These are phyloP conservation scores for Litchi chinensis DNA, from an alignment of 345 rosid species.

Conservation along the genomic window DNA sequence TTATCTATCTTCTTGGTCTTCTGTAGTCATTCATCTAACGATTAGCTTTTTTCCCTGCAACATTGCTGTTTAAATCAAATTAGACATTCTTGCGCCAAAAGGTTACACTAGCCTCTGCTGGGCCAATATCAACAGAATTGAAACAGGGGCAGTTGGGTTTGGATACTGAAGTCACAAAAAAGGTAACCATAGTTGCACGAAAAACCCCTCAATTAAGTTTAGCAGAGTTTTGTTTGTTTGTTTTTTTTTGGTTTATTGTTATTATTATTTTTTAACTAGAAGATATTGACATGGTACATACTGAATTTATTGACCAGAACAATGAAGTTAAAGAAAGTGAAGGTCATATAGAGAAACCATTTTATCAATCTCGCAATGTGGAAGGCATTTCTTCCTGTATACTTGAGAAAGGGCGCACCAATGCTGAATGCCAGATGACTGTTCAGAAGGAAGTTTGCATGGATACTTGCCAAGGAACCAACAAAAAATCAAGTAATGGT, in stretches of 20 bases:
- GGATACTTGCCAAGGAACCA: slow-evolving; percentile 24
- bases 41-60: background rate
- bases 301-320: slow-evolving; percentile 19
- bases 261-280: background rate
- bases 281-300: background rate
- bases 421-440: slow-evolving; percentile 28
- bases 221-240: background rate
- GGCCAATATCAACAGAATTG: slow-evolving; percentile 39
- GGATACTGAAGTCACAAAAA: slow-evolving; percentile 34
- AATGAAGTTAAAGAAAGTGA: slow-evolving; percentile 31
- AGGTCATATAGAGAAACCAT: slow-evolving; percentile 28
- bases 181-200: slow-evolving; percentile 15
- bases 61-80: slow-evolving; percentile 24
- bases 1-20: slow-evolving; percentile 11
- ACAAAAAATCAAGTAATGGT: slow-evolving; percentile 33
- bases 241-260: no score
- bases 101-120: slow-evolving; percentile 70
- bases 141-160: slow-evolving; percentile 39
- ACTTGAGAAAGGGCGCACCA: slow-evolving; percentile 22
- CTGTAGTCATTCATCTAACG: slow-evolving; percentile 14
- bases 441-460: slow-evolving; percentile 26
- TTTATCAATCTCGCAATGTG: slow-evolving; percentile 13
- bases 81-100: slow-evolving; percentile 95
- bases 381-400: slow-evolving; percentile 21
- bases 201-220: slow-evolving; percentile 13